phyloP scores from a whole-genome alignment of 75 land plant species.

The Sequoia sempervirens region DNA sequence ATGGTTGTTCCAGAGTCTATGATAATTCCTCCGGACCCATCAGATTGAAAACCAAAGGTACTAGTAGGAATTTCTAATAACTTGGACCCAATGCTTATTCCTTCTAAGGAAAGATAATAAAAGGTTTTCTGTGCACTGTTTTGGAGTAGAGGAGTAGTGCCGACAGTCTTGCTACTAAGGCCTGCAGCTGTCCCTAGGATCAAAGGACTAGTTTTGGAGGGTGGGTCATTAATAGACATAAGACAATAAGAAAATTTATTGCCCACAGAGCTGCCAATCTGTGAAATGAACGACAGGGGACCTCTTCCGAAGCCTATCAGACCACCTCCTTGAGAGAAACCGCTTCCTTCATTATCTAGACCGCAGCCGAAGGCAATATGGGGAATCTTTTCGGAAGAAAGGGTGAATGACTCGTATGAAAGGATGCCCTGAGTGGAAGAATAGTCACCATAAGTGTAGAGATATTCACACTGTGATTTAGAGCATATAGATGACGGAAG shows the following conservation, averaged over 20 bases:
- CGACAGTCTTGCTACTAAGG: neutral
- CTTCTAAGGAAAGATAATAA: conserved; percentile 29
- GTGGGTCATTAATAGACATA: conserved; percentile 5
- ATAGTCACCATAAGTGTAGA: conserved; percentile 27
- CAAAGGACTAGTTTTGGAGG: conserved; percentile 11
- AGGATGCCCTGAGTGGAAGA: conserved; percentile 24
- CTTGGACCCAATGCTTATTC: conserved; percentile 18
- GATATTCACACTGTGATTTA: conserved; percentile 13
- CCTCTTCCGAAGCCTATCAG: conserved; percentile 33
- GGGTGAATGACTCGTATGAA: conserved; percentile 23
- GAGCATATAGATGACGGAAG: neutral
- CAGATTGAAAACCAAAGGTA: conserved; percentile 6
- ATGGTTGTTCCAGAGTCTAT: conserved; percentile 34
- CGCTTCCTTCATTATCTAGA: conserved; percentile 11
- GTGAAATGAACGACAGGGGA: conserved; percentile 28
- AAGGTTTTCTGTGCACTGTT: neutral
- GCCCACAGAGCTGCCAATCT: conserved; percentile 13
- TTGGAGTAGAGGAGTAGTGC: conserved; percentile 16
- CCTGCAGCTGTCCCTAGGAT: conserved; percentile 3
- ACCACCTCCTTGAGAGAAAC: conserved; percentile 13
- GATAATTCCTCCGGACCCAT: conserved; percentile 17
- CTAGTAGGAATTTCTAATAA: conserved; percentile 2
- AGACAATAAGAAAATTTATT: conserved; percentile 37
- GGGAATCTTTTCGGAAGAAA: conserved; percentile 5
- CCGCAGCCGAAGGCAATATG: conserved; percentile 39